Conservation (phyloP, 2,329 filamentous ascomycete genomes). For the Passalora sequoiae region DNA sequence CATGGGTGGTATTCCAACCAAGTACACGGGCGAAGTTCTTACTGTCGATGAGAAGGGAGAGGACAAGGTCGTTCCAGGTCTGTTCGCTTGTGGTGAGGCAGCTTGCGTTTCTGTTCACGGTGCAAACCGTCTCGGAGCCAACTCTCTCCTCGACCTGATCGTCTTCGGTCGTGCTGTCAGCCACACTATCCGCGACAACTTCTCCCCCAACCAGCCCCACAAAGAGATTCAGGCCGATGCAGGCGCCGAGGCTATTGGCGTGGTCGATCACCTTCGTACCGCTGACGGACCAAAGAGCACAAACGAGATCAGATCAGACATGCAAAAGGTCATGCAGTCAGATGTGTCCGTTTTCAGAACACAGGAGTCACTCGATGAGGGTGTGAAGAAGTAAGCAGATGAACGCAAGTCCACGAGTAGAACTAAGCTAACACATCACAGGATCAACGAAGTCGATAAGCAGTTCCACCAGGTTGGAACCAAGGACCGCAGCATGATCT, state of each 20-base stretch:
- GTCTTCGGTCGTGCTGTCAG: slow-evolving; percentile 97
- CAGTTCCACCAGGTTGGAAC: slow-evolving; percentile 79
- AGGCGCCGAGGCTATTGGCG: slow-evolving; percentile 78
- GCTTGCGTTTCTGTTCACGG: slow-evolving; percentile 97
- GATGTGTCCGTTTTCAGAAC: slow-evolving; percentile 96
- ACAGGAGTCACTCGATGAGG: slow-evolving; percentile 87
- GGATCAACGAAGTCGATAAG: slow-evolving; percentile 75
- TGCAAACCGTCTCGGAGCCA: slow-evolving; percentile 94
- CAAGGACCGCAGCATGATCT: slow-evolving; percentile 99
- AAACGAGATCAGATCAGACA: slow-evolving; percentile 78
- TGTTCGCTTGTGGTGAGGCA: slow-evolving; percentile 95
- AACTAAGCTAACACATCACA: slow-evolving; percentile 41
- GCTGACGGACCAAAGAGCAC: slow-evolving; percentile 82
- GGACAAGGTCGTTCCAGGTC: slow-evolving; percentile 87
- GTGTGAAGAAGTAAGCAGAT: slow-evolving; percentile 62
- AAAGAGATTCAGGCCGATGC: slow-evolving; percentile 78
- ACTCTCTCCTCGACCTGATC: slow-evolving; percentile 94
- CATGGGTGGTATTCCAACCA: slow-evolving; percentile 98
- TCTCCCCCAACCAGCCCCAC: slow-evolving; percentile 74
- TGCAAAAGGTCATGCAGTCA: slow-evolving; percentile 98
- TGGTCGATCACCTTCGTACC: slow-evolving; percentile 79
- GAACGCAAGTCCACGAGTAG: no score
- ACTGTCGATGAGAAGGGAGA: slow-evolving; percentile 80
- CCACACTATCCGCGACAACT: slow-evolving; percentile 93
- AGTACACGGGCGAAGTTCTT: slow-evolving; percentile 93